Conservation (phyloP, 805 yeast genomes). For the Candida easanensis region DNA sequence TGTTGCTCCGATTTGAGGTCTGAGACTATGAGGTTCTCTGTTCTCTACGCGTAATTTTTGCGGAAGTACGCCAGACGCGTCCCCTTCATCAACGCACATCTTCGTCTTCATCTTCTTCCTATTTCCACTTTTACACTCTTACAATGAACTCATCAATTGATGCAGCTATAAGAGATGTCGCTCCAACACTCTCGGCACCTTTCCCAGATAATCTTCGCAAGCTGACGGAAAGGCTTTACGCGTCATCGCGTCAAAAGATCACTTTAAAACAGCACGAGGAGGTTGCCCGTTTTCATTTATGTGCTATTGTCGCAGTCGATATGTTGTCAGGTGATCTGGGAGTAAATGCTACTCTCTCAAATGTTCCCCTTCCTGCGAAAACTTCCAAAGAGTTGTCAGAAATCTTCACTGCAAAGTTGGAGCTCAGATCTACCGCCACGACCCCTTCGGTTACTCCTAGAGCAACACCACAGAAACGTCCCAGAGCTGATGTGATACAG, state of each 20-base stretch:
- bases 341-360: slow-evolving; percentile 46
- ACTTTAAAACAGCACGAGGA: slow-evolving; percentile 52
- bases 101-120: no score
- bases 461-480: slow-evolving; percentile 19
- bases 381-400: slow-evolving; percentile 34
- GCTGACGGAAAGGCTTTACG: slow-evolving; percentile 32
- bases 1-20: no score
- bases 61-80: no score
- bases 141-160: slow-evolving; percentile 17
- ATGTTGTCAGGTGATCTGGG: slow-evolving; percentile 42
- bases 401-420: slow-evolving; percentile 9
- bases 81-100: no score
- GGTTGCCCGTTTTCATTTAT: slow-evolving; percentile 62
- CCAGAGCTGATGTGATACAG: background rate
- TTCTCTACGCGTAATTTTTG: no score
- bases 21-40: no score
- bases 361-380: slow-evolving; percentile 56
- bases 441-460: slow-evolving; percentile 8
- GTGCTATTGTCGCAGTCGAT: slow-evolving; percentile 61
- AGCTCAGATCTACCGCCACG: background rate
- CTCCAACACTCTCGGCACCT: slow-evolving; percentile 45
- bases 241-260: slow-evolving; percentile 50
- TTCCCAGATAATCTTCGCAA: slow-evolving; percentile 39
- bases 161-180: slow-evolving; percentile 44
- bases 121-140: no score